phyloP scores from a whole-genome alignment of 352 stramenopile genomes.

The Globisporangium emineosum region DNA sequence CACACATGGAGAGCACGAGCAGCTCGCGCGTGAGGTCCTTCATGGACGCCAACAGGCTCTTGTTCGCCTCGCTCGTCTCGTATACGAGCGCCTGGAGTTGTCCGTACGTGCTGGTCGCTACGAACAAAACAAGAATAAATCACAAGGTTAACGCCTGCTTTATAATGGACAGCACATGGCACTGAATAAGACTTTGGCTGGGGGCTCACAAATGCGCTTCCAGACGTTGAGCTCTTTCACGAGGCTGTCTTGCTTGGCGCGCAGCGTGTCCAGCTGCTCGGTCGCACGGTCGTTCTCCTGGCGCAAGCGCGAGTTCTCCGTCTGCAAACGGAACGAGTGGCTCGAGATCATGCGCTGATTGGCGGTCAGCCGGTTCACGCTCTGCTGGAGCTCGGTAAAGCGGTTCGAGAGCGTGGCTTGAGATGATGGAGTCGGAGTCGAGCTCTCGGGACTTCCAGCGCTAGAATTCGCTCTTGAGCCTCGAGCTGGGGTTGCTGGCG shows the following conservation, averaged over 20 bases:
- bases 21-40: conserved; percentile 8
- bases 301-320: conserved; percentile 20
- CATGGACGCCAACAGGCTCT: background rate
- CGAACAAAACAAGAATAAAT: background rate
- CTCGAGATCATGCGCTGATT: conserved; percentile 31
- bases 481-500: background rate
- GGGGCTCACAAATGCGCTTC: conserved; percentile 34
- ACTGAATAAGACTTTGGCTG: background rate
- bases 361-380: conserved; percentile 19
- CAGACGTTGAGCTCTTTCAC: conserved; percentile 25
- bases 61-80: conserved; percentile 9
- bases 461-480: background rate
- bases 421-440: background rate
- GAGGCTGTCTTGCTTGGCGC: conserved; percentile 23
- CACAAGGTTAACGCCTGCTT: background rate
- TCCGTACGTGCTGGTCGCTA: conserved; percentile 12
- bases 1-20: conserved; percentile 2
- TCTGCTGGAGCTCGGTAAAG: conserved; percentile 23
- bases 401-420: conserved; percentile 10
- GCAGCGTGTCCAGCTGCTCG: conserved; percentile 19
- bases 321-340: conserved; percentile 34
- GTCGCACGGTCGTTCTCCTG: conserved; percentile 26
- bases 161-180: background rate
- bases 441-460: background rate
- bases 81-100: conserved; percentile 7